Conservation (phyloP, 257 asterid genomes). For the Voacanga thouarsii region DNA sequence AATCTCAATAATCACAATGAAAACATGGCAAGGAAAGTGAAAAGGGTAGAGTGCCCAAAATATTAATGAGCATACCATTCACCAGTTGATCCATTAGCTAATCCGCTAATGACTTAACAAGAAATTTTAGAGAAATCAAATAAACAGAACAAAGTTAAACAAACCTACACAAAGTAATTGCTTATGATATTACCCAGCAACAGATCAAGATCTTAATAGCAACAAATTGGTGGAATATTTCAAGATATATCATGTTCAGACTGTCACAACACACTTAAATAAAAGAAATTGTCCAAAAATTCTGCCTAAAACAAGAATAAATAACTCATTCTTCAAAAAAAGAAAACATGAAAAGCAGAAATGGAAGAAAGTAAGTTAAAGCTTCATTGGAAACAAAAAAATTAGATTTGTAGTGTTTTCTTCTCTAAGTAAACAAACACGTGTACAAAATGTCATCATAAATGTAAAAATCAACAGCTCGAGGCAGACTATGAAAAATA, state of each 20-base stretch:
- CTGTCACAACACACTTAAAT: neutral
- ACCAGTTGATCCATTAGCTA: too few relatives aligned
- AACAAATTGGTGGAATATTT: neutral
- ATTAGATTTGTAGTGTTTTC: neutral
- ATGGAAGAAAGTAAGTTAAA: neutral
- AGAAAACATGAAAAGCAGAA: neutral
- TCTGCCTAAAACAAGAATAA: neutral
- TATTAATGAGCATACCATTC: too few relatives aligned
- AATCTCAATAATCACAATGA: too few relatives aligned
- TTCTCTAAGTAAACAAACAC: neutral
- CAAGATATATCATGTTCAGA: neutral
- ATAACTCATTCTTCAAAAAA: neutral
- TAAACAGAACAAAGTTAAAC: too few relatives aligned
- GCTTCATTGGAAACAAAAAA: neutral
- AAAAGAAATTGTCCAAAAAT: neutral
- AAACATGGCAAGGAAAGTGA: too few relatives aligned
- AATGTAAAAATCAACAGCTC: neutral
- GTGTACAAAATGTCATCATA: neutral
- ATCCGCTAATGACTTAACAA: too few relatives aligned
- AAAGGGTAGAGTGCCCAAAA: too few relatives aligned
- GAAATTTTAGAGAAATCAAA: too few relatives aligned
- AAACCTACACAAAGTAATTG: neutral
- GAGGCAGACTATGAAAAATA: neutral
- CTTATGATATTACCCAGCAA: neutral
- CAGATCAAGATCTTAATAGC: neutral